Conservation (phyloP, 495 filamentous ascomycete genomes). For the Lepraria neglecta region DNA sequence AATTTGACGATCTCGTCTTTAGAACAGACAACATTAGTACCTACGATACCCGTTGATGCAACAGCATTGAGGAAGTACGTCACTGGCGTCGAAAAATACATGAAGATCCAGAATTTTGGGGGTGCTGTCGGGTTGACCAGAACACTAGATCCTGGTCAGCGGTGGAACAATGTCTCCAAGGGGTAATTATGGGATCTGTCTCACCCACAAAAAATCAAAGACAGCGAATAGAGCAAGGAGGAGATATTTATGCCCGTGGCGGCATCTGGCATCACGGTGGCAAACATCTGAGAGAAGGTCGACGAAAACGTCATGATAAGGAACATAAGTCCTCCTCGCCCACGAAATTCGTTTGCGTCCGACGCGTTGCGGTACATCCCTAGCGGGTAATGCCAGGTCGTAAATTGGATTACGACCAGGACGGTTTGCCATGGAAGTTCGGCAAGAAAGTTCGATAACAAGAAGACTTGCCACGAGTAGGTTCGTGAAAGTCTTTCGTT, state of each 20-base stretch:
- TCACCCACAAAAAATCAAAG: conserved; percentile 51
- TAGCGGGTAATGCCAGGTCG: conserved; percentile 49
- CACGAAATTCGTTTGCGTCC: conserved; percentile 39
- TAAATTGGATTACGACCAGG: conserved; percentile 43
- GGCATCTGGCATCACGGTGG: conserved; percentile 56
- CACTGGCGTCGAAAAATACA: conserved; percentile 71
- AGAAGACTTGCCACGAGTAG: conserved; percentile 52
- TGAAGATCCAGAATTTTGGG: conserved; percentile 77
- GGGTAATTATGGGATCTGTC: conserved; percentile 25
- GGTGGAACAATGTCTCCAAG: background rate
- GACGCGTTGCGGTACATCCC: conserved; percentile 42
- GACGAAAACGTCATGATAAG: conserved; percentile 51
- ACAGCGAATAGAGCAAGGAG: conserved; percentile 56
- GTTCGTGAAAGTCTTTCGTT: conserved; percentile 49
- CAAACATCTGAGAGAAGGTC: conserved; percentile 61
- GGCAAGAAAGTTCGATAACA: conserved; percentile 44
- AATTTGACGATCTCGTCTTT: conserved; percentile 52
- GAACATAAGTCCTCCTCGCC: conserved; percentile 54
- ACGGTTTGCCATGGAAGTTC: conserved; percentile 32
- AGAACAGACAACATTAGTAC: conserved; percentile 52
- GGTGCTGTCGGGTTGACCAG: conserved; percentile 55
- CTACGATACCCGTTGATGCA: conserved; percentile 55
- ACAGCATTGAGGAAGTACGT: conserved; percentile 63
- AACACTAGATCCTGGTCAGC: conserved; percentile 41
- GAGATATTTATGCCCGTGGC: conserved; percentile 58